Conservation (phyloP, 2,329 filamentous ascomycete genomes). For the Penicillium sp. region DNA sequence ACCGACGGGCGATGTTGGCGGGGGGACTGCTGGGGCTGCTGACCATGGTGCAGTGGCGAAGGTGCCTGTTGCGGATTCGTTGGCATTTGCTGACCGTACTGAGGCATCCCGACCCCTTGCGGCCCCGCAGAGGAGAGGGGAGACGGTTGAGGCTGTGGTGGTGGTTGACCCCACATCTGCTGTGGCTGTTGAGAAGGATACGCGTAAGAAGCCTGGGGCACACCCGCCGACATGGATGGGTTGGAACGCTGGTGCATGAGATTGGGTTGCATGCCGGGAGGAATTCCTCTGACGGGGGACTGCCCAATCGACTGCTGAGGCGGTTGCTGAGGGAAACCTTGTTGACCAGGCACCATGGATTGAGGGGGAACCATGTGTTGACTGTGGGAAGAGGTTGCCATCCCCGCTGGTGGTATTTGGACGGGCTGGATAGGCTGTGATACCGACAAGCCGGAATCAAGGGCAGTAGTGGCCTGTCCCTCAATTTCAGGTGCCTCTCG, state of each 20-base stretch:
- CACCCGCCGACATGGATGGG: conserved; percentile 57
- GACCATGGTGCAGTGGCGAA: conserved; percentile 43
- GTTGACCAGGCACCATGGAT: conserved; percentile 56
- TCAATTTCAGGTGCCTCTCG: conserved; percentile 73
- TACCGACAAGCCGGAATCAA: conserved; percentile 41
- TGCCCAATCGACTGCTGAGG: conserved; percentile 73
- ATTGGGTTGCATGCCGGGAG: conserved; percentile 60
- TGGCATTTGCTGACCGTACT: conserved; percentile 47
- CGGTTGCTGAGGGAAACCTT: conserved; percentile 69
- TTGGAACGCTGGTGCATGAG: conserved; percentile 70
- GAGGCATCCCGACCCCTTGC: conserved; percentile 47
- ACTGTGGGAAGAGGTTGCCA: conserved; percentile 40
- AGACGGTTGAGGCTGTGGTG: conserved; percentile 66
- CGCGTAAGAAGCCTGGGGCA: conserved; percentile 54
- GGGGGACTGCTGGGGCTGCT: conserved; percentile 49
- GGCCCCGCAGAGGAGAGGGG: conserved; percentile 49
- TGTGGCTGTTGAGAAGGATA: conserved; percentile 63
- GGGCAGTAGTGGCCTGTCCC: conserved; percentile 35
- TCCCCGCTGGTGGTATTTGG: conserved; percentile 39
- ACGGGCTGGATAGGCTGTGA: conserved; percentile 46
- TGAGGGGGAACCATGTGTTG: conserved; percentile 48
- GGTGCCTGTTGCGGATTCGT: conserved; percentile 42
- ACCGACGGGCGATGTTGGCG: conserved; percentile 43
- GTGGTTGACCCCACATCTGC: conserved; percentile 69
- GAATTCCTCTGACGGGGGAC: conserved; percentile 72